Conservation (phyloP, 2,329 filamentous ascomycete species). For the Coniochaeta sp. region DNA sequence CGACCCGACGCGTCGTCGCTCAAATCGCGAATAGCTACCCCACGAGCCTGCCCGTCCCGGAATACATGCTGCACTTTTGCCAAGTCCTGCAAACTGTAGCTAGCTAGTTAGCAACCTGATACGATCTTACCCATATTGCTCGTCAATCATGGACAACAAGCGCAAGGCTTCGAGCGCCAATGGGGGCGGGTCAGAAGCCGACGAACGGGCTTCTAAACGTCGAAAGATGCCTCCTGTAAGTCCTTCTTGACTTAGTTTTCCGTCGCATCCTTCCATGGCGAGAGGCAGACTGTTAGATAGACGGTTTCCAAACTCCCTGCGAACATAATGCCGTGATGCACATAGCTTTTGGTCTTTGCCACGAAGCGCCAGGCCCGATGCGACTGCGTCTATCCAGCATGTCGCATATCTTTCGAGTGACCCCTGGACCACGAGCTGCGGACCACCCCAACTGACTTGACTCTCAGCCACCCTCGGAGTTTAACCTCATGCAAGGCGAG, state of each 20-base stretch:
- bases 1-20: not conserved
- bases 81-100: slow-evolving; percentile 2
- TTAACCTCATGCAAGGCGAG: slow-evolving; percentile 49
- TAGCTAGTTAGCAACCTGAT: not conserved
- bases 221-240: slow-evolving; percentile 24
- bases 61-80: not conserved
- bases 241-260: not conserved
- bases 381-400: not conserved
- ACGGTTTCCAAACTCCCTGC: not conserved
- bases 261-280: not conserved
- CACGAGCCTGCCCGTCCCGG: not conserved
- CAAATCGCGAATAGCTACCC: not conserved
- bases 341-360: not conserved
- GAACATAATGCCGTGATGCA: not conserved
- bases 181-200: slow-evolving; percentile 34
- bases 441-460: slow-evolving; percentile 7
- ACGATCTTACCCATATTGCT: not conserved
- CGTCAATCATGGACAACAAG: slow-evolving; percentile 45
- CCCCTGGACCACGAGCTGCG: not conserved
- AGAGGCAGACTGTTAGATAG: not conserved
- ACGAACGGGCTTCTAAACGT: slow-evolving; percentile 48
- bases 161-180: slow-evolving; percentile 41
- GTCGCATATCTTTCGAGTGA: not conserved
- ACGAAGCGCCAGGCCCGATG: not conserved
- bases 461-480: slow-evolving; percentile 22